Conservation (phyloP, 2,329 filamentous ascomycete species). For the Cladosporium sp. region DNA sequence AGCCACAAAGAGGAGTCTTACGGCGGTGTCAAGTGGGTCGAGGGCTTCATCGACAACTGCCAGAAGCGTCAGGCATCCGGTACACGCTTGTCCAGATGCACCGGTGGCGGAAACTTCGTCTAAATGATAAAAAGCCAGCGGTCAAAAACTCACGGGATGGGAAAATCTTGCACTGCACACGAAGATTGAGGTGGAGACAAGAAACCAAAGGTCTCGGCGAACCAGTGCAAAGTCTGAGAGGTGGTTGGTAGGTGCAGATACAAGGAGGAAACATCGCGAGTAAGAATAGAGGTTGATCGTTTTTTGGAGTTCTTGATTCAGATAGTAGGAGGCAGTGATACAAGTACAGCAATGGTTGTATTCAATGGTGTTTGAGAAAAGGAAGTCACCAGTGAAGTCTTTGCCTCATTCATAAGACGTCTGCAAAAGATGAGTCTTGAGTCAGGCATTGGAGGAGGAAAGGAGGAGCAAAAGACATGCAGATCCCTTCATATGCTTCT, state of each 20-base stretch:
- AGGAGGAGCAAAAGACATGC: not conserved
- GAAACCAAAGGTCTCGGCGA: not conserved
- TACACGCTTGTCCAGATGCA: not conserved
- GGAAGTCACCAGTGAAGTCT: not conserved
- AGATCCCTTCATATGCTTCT: not conserved
- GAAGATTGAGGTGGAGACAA: not conserved
- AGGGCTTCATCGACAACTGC: conserved; percentile 25
- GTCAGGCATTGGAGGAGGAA: too few relatives aligned
- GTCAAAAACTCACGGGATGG: not conserved
- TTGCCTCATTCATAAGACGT: not conserved
- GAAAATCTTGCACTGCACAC: not conserved
- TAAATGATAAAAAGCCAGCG: not conserved
- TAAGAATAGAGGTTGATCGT: not conserved
- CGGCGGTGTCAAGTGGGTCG: conserved; percentile 24
- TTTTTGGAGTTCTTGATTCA: not conserved
- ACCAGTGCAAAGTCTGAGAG: not conserved
- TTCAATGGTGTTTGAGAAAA: not conserved
- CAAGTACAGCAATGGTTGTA: not conserved
- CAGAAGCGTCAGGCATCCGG: conserved; percentile 13
- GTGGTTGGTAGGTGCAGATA: not conserved
- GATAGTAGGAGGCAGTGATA: not conserved
- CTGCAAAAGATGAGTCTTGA: too few relatives aligned
- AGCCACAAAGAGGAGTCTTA: conserved; percentile 21
- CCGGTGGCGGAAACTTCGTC: not conserved
- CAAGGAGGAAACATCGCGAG: not conserved